Conservation (phyloP, 495 filamentous ascomycete species). For the Hypoxylon intermedium region DNA sequence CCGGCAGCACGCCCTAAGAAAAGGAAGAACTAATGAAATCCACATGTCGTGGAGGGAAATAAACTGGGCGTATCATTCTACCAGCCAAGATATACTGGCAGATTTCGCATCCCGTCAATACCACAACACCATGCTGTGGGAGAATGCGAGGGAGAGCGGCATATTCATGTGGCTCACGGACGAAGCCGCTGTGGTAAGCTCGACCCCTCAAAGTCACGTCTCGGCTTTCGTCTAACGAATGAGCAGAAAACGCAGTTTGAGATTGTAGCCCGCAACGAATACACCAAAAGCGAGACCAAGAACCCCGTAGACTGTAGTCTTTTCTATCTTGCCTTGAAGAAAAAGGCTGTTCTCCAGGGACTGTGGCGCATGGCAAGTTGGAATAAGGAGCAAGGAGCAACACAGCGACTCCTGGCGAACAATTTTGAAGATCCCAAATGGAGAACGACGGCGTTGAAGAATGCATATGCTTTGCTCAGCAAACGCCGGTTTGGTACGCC, state of each 20-base stretch:
- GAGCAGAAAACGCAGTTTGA: slow-evolving; percentile 80
- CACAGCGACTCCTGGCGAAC: slow-evolving; percentile 77
- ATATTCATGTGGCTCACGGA: slow-evolving; percentile 96
- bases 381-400: slow-evolving; percentile 84
- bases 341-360: slow-evolving; percentile 89
- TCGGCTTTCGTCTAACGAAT: slow-evolving; percentile 12
- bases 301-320: slow-evolving; percentile 94
- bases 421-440: slow-evolving; percentile 87
- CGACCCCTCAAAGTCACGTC: not conserved
- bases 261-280: slow-evolving; percentile 87
- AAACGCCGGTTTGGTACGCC: slow-evolving; percentile 82
- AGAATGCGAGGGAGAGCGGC: slow-evolving; percentile 82
- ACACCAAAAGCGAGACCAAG: slow-evolving; percentile 83
- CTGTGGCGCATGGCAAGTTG: slow-evolving; percentile 96
- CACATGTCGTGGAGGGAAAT: slow-evolving; percentile 91
- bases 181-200: slow-evolving; percentile 72
- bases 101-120: slow-evolving; percentile 86
- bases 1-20: slow-evolving; percentile 79
- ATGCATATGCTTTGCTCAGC: slow-evolving; percentile 94
- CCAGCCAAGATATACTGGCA: slow-evolving; percentile 88
- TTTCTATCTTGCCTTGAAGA: slow-evolving; percentile 87
- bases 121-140: slow-evolving; percentile 80
- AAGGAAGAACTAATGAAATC: slow-evolving; percentile 66
- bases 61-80: slow-evolving; percentile 91
- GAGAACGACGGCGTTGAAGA: slow-evolving; percentile 92